These are phyloP conservation scores for Alternaria sp. DNA, from an alignment of 2,329 filamentous ascomycete species.

Conservation along the genomic window DNA sequence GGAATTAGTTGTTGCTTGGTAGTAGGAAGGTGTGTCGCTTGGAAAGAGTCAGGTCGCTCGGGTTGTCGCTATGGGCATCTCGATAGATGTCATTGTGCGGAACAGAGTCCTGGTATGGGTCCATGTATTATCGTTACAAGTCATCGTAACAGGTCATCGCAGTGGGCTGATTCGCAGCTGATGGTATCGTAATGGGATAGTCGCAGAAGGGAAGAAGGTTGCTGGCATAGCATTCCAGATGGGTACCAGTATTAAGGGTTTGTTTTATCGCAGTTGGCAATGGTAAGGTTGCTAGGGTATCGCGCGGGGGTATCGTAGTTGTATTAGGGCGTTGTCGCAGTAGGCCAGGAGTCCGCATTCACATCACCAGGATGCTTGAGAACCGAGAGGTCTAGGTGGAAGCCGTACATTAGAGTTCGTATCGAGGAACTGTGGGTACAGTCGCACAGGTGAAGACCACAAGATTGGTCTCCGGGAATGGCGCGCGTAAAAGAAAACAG, in stretches of 20 bases:
- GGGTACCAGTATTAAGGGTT: slow-evolving; percentile 21
- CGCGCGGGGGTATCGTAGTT: slow-evolving; percentile 16
- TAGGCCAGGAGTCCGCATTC: slow-evolving; percentile 22
- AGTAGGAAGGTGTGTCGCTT: slow-evolving; percentile 9
- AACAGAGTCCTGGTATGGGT: slow-evolving; percentile 5
- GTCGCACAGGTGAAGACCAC: slow-evolving; percentile 25
- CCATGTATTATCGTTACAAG: slow-evolving; percentile 11
- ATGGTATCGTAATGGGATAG: slow-evolving; percentile 14
- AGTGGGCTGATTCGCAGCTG: slow-evolving; percentile 18
- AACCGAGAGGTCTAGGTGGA: slow-evolving; percentile 26
- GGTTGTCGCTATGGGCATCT: slow-evolving; percentile 35
- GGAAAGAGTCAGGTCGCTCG: slow-evolving; percentile 15
- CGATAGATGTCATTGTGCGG: slow-evolving; percentile 16
- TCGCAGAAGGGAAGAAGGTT: slow-evolving; percentile 15
- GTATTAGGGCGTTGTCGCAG: slow-evolving; percentile 15
- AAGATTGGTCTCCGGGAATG: slow-evolving; percentile 19
- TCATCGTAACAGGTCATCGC: slow-evolving; percentile 18
- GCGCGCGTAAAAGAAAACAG: slow-evolving; percentile 17
- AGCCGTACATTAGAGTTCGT: slow-evolving; percentile 40
- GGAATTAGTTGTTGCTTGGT: not conserved
- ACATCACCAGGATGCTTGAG: slow-evolving; percentile 36
- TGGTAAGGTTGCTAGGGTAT: slow-evolving; percentile 21
- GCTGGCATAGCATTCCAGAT: slow-evolving; percentile 26
- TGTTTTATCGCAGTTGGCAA: slow-evolving; percentile 21
- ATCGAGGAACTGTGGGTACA: slow-evolving; percentile 16